These are phyloP conservation scores for Fusarium metavorans DNA, from an alignment of 2,329 filamentous ascomycete species.

Conservation along the genomic window DNA sequence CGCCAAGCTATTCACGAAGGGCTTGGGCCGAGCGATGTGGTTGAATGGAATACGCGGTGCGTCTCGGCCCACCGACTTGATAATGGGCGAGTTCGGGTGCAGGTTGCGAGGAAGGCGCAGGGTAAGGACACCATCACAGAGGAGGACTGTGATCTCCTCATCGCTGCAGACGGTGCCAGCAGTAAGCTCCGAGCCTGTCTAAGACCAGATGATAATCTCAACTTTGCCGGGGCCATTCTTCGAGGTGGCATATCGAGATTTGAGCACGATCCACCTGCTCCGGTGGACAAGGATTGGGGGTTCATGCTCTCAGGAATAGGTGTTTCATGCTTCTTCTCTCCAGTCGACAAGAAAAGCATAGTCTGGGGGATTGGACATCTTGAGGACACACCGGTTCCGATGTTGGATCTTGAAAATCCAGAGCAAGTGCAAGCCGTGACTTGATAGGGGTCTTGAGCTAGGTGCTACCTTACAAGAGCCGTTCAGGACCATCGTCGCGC, in stretches of 20 bases:
- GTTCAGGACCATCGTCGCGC: conserved; percentile 54
- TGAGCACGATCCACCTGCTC: conserved; percentile 46
- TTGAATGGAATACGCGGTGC: conserved; percentile 46
- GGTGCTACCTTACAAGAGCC: conserved; percentile 53
- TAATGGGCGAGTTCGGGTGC: conserved; percentile 41
- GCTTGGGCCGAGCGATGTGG: conserved; percentile 14
- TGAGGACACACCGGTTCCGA: conserved; percentile 33
- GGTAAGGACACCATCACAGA: conserved; percentile 10
- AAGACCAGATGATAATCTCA: conserved; percentile 53
- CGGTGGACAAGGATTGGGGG: conserved; percentile 55
- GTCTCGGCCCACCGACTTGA: conserved; percentile 37
- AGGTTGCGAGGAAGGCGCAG: conserved; percentile 13
- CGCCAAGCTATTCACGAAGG: conserved; percentile 50
- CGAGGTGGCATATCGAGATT: conserved; percentile 55
- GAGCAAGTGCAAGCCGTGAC: conserved; percentile 45
- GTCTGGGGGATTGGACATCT: conserved; percentile 58
- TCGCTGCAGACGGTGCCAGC: conserved; percentile 59
- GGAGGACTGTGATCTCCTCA: conserved; percentile 55
- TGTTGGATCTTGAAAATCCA: conserved; percentile 20
- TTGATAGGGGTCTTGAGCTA: conserved; percentile 47
- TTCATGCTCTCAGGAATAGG: conserved; percentile 54
- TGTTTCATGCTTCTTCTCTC: conserved; percentile 57
- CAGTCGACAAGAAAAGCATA: conserved; percentile 54
- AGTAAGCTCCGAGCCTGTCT: conserved; percentile 55
- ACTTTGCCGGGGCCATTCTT: conserved; percentile 55